Base-by-base conservation (phyloP, 1,284 basidiomycete species). In the Cryptococcus depauperatus region DNA sequence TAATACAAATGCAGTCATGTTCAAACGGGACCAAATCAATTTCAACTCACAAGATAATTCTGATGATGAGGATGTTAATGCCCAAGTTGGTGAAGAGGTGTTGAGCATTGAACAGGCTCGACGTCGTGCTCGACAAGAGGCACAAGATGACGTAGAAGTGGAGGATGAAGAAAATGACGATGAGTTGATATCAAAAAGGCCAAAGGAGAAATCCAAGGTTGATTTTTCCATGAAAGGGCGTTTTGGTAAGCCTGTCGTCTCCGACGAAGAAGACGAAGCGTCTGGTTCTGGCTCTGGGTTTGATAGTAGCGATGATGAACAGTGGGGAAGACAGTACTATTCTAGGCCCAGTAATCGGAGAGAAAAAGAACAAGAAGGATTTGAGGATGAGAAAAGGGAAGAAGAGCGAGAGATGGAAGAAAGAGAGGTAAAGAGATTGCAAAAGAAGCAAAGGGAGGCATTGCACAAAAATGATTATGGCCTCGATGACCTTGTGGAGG, bases 331-430 rank as follows among this genome's bases (percentile, higher is more conserved):
- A 51, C 79, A 81, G 18, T 92, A 91, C 68, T 91, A 92, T 68
- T 79, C 86, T n/a, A 58, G 61, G 18, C 71, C 71, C 13, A 66
- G 63, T 16, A 70, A 65, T n/a, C 52, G 65, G 39, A 38, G 64
- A 33, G 85, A 84, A 22, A 88, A 89, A 63, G 85, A 84, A 28
- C 80, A 77, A 18, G 75, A 84, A 44, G 66, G 61, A 1, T 68
- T 61, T 3, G 85, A 86, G 40, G 85, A 85, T 33, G 85, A 86
- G 56, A 61, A 86, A 56, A 65, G 87, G 51, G 86, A 90, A 52
- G 85, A 89, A 64, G 85, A 81, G 30, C 78, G 83, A 59, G 84
- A 87, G 59, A 73, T 93, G 48, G 90, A 95, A 62, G 84, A 89
- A 64, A 81, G 84, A 61, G 91, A 96, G 70, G 87, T 85, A 6